A percentile compares a stretch with the other conserved stretches of the same genome.
phyloP scores from a whole-genome alignment of 192 early-diverging fungal species.

The Coemansia sp. region DNA sequence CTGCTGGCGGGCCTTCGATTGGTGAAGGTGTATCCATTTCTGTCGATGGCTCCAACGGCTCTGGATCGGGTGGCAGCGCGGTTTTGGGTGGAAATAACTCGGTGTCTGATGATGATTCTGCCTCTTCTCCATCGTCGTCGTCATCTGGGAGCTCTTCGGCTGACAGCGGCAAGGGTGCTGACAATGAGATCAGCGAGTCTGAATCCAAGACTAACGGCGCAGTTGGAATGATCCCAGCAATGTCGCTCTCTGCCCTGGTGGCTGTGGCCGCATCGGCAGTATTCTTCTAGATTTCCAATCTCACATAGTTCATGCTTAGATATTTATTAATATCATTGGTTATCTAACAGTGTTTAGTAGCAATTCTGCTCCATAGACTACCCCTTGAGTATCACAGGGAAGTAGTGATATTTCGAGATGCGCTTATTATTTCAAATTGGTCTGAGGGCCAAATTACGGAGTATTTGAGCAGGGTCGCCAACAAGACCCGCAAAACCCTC shows the following conservation, averaged over 20 bases:
- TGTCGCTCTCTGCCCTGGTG: slow-evolving; percentile 5
- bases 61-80: neutral
- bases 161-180: neutral
- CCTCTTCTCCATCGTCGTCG: neutral
- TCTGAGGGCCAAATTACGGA: too few species aligned
- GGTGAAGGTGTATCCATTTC: neutral
- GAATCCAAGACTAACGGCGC: neutral
- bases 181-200: neutral
- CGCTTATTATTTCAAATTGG: too few species aligned
- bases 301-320: too few species aligned
- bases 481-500: too few species aligned
- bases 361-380: too few species aligned
- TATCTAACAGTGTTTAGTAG: too few species aligned
- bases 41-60: neutral
- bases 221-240: neutral
- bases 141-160: neutral
- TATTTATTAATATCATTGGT: too few species aligned
- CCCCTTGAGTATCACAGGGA: too few species aligned
- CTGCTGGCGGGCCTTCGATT: neutral
- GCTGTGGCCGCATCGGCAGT: slow-evolving; percentile 1
- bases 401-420: too few species aligned
- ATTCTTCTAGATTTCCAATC: neutral
- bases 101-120: neutral
- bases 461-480: too few species aligned
- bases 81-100: neutral